Evolutionary conservation across 495 filamentous ascomycete genomes (phyloP), one percentile per base, ranked within the genome.

Genomic region (Hypoxylon trugodes): DNA sequence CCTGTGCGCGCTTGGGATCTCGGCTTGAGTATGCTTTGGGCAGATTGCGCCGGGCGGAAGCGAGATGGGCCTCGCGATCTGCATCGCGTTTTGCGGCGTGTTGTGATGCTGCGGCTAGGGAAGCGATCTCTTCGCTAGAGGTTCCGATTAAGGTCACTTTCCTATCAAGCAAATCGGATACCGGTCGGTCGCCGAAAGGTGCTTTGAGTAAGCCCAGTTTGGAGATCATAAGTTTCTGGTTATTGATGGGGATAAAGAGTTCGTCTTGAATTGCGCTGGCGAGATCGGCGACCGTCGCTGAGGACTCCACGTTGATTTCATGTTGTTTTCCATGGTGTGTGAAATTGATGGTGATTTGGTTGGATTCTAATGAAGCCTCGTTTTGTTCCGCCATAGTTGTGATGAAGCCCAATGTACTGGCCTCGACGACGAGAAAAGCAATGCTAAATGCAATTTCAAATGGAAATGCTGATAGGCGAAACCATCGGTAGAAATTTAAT

Each of bases 161-260:
- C 73, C 82, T 86, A 69, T 72, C 57, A 26, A 74, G 53, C 16
- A 89, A 76, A 61, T 81, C 33, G 69, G 83, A 22, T 68, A 92
- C 73, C 52, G 74, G 73, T 22, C 70, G 65, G 26, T 66, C 19
- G 35, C 45, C 54, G 60, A 78, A 50, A 6, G 89, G 87, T 1
- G 84, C 78, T 64, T 88, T 89, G 36, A 87, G 79, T 49, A 90
- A 75, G 35, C 90, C 87, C 47, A 86, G 79, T 69, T 89, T 87
- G 10, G 89, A 82, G 4, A 87, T 78, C 70, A 93, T 84, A 73
- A 91, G 80, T 69, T 93, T 93, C 71, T 93, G 91, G 74, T 92
- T 88, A 7, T 79, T 66, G 19, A 76, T 61, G 2, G 90, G 88
- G 55, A 95, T 88, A 50, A 81, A 81, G 24, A 93, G 80, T 22